phyloP scores from a whole-genome alignment of 768 basidiomycete genomes.

The Kwoniella mangroviensis region DNA sequence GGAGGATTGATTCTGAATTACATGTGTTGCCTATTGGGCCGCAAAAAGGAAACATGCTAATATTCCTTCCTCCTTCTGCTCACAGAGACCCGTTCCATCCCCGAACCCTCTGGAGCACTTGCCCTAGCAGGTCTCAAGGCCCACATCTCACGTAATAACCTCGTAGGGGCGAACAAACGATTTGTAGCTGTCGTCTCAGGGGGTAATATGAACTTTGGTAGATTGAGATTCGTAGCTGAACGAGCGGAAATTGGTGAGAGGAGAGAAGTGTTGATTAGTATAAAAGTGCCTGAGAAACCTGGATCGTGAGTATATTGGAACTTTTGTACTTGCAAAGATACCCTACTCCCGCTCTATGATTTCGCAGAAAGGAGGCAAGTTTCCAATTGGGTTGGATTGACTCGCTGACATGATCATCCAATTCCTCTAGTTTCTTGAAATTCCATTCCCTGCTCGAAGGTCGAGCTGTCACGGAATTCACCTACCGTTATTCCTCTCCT shows the following conservation, averaged over 20 bases:
- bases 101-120: slow-evolving; percentile 94
- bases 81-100: slow-evolving; percentile 89
- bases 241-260: slow-evolving; percentile 97
- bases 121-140: slow-evolving; percentile 89
- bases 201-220: slow-evolving; percentile 99
- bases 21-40: too few species aligned
- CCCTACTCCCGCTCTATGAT: too few species aligned
- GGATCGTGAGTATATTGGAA: slow-evolving; percentile 70
- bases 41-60: too few species aligned
- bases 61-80: too few species aligned
- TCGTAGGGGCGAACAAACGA: slow-evolving; percentile 79
- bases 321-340: neutral
- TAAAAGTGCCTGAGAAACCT: slow-evolving; percentile 90
- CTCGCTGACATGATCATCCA: too few species aligned
- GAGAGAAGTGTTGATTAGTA: slow-evolving; percentile 86
- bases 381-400: too few species aligned
- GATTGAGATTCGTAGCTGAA: slow-evolving; percentile 95
- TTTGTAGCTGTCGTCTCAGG: slow-evolving; percentile 93
- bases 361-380: too few species aligned
- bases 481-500: slow-evolving; percentile 77
- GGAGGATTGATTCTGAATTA: too few species aligned
- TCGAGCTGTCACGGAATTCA: slow-evolving; percentile 91
- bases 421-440: too few species aligned
- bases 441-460: slow-evolving; percentile 87
- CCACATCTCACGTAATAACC: slow-evolving; percentile 77